These are phyloP conservation scores for Astragalus glycyphyllos DNA, from an alignment of 306 rosid genomes.

Conservation along the genomic window DNA sequence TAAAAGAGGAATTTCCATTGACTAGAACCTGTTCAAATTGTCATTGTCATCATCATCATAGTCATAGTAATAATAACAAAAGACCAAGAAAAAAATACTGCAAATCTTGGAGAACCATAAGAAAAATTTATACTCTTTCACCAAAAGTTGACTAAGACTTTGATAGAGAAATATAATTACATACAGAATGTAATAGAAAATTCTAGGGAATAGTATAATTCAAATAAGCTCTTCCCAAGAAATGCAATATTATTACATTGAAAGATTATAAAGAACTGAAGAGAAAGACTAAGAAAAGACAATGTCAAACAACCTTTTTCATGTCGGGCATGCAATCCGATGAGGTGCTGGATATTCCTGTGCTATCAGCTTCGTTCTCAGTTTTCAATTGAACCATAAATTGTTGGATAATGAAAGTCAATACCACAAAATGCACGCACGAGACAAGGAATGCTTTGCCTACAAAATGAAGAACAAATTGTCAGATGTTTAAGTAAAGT, in stretches of 20 bases:
- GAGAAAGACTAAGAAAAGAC: slow-evolving; percentile 12
- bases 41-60: no score
- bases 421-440: slow-evolving; percentile 38
- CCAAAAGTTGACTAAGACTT: no score
- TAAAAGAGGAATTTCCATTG: not conserved
- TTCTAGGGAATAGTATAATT: not conserved
- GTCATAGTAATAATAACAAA: no score
- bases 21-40: not conserved
- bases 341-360: slow-evolving; percentile 33
- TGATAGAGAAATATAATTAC: not conserved
- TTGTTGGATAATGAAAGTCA: slow-evolving; percentile 45
- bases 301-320: slow-evolving; percentile 62
- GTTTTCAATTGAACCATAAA: slow-evolving; percentile 47
- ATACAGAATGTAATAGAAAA: not conserved
- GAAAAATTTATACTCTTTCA: no score
- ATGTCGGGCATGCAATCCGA: slow-evolving; percentile 58
- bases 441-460: slow-evolving; percentile 40
- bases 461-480: slow-evolving; percentile 42
- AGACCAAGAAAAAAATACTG: no score
- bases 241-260: slow-evolving; percentile 8
- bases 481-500: slow-evolving; percentile 33
- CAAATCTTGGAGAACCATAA: no score
- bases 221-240: not conserved
- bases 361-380: slow-evolving; percentile 34
- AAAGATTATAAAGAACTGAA: slow-evolving; percentile 14